Base-by-base conservation (phyloP, 306 rosid species). In the Biancaea sappan region DNA sequence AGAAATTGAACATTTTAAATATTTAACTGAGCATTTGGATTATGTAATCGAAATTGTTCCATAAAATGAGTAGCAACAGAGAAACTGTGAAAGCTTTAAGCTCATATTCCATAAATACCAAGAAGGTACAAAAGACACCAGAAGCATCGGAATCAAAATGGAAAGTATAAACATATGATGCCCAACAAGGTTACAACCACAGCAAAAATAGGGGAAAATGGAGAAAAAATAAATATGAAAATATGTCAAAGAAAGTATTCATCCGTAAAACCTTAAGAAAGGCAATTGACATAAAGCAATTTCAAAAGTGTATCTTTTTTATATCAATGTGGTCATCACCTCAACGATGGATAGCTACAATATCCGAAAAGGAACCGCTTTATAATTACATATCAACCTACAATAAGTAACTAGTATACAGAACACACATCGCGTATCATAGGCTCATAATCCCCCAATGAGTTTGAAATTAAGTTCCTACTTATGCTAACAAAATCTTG, bases 381-480 rank as follows among this genome's bases (percentile, higher is more conserved):
- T 15, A 61, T 46, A 38, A 48, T 48, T 21, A 74, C 28, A 66
- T 35, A 46, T 76, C 32, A 66, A 44, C 43, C 47, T 66, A 24
- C 22, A 34, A 31, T 29, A 53, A 28, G 32, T 66, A 66, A 64
- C 66, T 65, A 40, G 19, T 56, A 64, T 15, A 16, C 8, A 38
- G 24, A 66, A 34, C 37, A 52, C 31, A 44, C 28, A 21, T 57
- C 21, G 40, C 7, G 46, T 77, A 18, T 12, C 34, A 0, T 67
- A 38, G 43, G 9, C 52, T 18, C 54, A 43, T 9, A 47, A 3
- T 35, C 64, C 69, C 4, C 57, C 8, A 0, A 8, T 7, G 10
- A 77, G 31, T 51, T 61, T 60, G 37, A 48, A 77, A 35, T 69
- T 28, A 50, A 50, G 50, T 77, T 40, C 54, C 43, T 34, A 38